Base-by-base conservation (phyloP, 176 grass and related monocot genomes). In the Themeda triandra region DNA sequence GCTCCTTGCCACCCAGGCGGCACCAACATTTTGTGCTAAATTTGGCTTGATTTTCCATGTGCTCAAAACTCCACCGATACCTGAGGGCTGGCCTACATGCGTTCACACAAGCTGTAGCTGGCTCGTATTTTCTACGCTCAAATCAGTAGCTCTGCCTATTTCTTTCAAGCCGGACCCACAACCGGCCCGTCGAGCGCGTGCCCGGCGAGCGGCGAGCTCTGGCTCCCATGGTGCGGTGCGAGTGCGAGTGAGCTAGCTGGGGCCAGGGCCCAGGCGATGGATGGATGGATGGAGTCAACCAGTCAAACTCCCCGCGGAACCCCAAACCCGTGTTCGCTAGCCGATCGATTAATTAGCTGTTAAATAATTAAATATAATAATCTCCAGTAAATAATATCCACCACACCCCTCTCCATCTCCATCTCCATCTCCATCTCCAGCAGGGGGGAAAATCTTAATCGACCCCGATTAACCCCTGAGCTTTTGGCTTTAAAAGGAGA, bases 401-500 rank as follows among this genome's bases (percentile, higher is more conserved):
- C n/a, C 82, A 33, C 18, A 19, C 78, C 46, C 9, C 19, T 39
- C n/a, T n/a, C n/a, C n/a, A n/a, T n/a, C n/a, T n/a, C 37, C 37
- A 8, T 39, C 37, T 39, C 37, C 37, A 39, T 39, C 21, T 58
- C 53, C 8, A 23, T 58, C 21, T 60, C 13, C 36, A 40, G 53
- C 14, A 6, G 10, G 10, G 2, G 11, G 25, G 37, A 62, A 76
- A 69, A 62, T 44, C 66, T 49, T 46, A 41, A 86, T 86, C 56
- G 41, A 36, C 4, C 56, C 36, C 21, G 75, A 63, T 77, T 71
- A 77, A 77, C 49, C 60, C 93, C 90, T 84, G 80, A 86, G 84
- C 86, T 91, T 89, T 92, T 84, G 91, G 88, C 91, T 95, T 95
- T 95, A 41, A 77, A 86, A 70, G 66, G 31, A 56, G 65, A 23